Evolutionary conservation across 176 grass and related monocot genomes (phyloP).

Genomic region (Dendrocalamus sinicus): DNA sequence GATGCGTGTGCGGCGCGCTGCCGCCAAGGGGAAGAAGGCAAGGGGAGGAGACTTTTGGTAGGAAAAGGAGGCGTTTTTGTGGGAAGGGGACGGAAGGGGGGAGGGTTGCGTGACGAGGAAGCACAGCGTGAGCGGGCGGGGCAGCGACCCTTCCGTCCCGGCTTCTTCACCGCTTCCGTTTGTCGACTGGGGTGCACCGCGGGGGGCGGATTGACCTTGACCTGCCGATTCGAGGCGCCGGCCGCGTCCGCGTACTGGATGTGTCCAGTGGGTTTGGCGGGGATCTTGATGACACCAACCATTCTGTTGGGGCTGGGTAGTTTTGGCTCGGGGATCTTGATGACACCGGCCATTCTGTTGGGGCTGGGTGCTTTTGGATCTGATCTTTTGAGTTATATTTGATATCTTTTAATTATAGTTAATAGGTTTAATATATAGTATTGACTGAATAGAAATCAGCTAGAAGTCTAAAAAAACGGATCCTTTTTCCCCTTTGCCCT

Average conservation of each 20-base stretch:
- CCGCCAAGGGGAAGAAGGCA: conserved; percentile 30
- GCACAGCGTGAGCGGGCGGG: neutral
- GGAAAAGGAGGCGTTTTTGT: neutral
- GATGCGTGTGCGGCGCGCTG: conserved; percentile 8
- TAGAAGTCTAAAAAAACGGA: too few relatives aligned
- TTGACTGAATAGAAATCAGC: too few relatives aligned
- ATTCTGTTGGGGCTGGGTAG: too few relatives aligned
- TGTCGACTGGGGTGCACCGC: neutral
- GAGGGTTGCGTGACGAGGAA: conserved; percentile 8
- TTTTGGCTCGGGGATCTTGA: neutral
- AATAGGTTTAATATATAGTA: too few relatives aligned
- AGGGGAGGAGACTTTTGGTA: conserved; percentile 18
- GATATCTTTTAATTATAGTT: too few relatives aligned
- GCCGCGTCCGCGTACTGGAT: neutral
- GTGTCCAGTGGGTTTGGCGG: neutral
- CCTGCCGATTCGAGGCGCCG: neutral
- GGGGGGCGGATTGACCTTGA: neutral
- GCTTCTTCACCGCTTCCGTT: conserved; percentile 27
- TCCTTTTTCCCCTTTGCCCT: too few relatives aligned
- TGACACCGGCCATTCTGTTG: neutral
- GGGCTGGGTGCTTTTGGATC: too few relatives aligned
- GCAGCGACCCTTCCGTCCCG: neutral
- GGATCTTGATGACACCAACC: neutral
- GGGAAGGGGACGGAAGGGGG: neutral
- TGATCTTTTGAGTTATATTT: too few relatives aligned